Evolutionary conservation across 2,329 filamentous ascomycete species (phyloP).

Genomic region (Chalaropsis ovoidea): DNA sequence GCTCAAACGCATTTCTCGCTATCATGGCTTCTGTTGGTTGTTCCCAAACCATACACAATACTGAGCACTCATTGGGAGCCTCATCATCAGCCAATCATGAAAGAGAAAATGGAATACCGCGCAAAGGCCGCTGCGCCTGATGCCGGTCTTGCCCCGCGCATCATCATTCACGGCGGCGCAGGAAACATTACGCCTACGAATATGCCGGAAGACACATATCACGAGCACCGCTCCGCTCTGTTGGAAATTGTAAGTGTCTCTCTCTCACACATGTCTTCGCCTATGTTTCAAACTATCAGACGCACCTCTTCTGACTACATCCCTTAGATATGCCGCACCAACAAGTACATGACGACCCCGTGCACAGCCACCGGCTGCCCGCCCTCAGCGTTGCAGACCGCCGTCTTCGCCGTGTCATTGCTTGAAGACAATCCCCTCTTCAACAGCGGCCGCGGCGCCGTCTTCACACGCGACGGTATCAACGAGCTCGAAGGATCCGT

Average conservation of each 20-base stretch:
- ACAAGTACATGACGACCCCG: constrained; percentile 39
- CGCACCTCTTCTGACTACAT: neutral
- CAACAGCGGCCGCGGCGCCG: constrained; percentile 74
- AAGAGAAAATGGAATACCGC: constrained; percentile 17
- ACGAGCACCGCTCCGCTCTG: constrained; percentile 50
- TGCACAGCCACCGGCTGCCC: constrained; percentile 24
- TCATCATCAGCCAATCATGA: neutral
- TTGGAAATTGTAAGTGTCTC: constrained; percentile 44
- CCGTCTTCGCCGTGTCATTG: constrained; percentile 61
- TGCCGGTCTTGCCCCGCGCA: constrained; percentile 39
- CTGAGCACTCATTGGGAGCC: neutral
- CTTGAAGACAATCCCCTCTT: constrained; percentile 75
- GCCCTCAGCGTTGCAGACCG: constrained; percentile 59
- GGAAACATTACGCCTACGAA: constrained; percentile 55
- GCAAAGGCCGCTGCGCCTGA: neutral
- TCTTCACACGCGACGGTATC: constrained; percentile 72
- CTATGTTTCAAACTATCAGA: neutral
- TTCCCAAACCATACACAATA: too few species aligned
- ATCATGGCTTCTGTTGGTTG: neutral
- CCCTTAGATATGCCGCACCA: constrained; percentile 37
- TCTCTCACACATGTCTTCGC: neutral
- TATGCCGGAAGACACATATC: constrained; percentile 49
- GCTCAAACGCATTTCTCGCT: neutral
- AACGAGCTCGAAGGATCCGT: constrained; percentile 81
- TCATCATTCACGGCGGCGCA: constrained; percentile 65